Evolutionary conservation across 164 flowering plant species (phyloP), one percentile per base, ranked within the genome.

Genomic region (Liriodendron chinense): DNA sequence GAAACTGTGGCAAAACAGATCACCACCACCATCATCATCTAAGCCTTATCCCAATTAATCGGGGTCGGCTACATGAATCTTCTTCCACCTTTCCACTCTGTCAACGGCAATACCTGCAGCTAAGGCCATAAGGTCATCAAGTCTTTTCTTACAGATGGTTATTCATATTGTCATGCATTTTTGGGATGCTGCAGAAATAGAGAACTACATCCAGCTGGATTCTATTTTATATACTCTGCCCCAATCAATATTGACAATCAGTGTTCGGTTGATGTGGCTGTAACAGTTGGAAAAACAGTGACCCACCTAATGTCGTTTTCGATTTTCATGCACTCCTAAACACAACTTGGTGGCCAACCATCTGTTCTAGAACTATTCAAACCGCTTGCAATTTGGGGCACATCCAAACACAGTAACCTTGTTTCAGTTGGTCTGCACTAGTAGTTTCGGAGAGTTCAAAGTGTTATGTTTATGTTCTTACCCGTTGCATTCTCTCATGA

Each of bases 401-500:
- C n/a, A 14, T 61, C 7, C 56, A 20, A 21, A 47, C 28, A 69
- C 21, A 18, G 18, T 34, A 34, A 34, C 43, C 43, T 4, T 34
- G 43, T 34, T 34, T 34, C 18, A 73, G 48, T 56, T 12, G 4
- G 4, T 21, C 3, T 56, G 3, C 49, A 7, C 47, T 14, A 34
- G 53, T 7, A 63, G 16, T 62, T 12, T 61, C 14, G 20, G 48
- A 34, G 43, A 34, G 3, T 34, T 61, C 5, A 61, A 62, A 20
- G 50, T 22, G 23, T 16, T 7, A 25, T 63, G 18, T 13, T 68
- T 8, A 0, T 34, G 21, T 5, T 47, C 24, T 23, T 1, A 2
- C 56, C 25, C 57, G 26, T 48, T 67, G 53, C 24, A 69, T 66
- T 68, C 53, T 62, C 71, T 64, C 23, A 14, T 68, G 18, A 68